These are phyloP conservation scores for Salisapilia sapeloensis DNA, from an alignment of 352 stramenopile species.

Conservation along the genomic window DNA sequence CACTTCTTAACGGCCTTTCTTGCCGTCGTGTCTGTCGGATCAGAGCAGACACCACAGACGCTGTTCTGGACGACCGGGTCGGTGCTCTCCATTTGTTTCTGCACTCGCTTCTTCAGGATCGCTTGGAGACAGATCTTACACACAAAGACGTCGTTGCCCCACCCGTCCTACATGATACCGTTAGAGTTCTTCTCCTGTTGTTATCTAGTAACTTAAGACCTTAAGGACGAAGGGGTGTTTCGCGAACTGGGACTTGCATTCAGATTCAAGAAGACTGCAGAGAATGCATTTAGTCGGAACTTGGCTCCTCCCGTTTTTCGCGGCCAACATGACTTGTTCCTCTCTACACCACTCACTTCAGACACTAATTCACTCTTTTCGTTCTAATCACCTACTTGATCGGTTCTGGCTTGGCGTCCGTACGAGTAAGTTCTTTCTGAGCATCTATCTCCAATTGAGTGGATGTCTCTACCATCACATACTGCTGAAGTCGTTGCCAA, in stretches of 20 bases:
- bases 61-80: conserved; percentile 5
- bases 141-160: conserved; percentile 21
- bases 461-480: conserved; percentile 26
- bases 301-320: conserved; percentile 1
- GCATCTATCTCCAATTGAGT: conserved; percentile 40
- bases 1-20: conserved; percentile 18
- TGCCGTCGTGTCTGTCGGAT: conserved; percentile 7
- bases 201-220: conserved; percentile 8
- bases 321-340: conserved; percentile 1
- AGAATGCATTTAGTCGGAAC: conserved; percentile 19
- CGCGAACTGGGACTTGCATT: conserved; percentile 10
- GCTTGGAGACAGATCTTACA: conserved; percentile 54
- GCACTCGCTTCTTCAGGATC: conserved; percentile 18
- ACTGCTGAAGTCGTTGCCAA: conserved; percentile 17
- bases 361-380: not conserved
- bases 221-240: conserved; percentile 64
- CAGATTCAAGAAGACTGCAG: conserved; percentile 15
- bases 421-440: conserved; percentile 6
- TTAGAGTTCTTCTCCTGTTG: not conserved
- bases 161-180: conserved; percentile 18
- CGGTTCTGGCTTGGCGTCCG: conserved; percentile 1
- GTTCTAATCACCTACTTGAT: conserved; percentile 1
- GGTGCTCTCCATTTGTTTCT: conserved; percentile 1
- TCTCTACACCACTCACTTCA: not conserved
- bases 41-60: conserved; percentile 30